A percentile compares a stretch with the other conserved stretches of the same genome.
Conservation (phyloP, 768 basidiomycete genomes). For the Cantharellus anzutake region DNA sequence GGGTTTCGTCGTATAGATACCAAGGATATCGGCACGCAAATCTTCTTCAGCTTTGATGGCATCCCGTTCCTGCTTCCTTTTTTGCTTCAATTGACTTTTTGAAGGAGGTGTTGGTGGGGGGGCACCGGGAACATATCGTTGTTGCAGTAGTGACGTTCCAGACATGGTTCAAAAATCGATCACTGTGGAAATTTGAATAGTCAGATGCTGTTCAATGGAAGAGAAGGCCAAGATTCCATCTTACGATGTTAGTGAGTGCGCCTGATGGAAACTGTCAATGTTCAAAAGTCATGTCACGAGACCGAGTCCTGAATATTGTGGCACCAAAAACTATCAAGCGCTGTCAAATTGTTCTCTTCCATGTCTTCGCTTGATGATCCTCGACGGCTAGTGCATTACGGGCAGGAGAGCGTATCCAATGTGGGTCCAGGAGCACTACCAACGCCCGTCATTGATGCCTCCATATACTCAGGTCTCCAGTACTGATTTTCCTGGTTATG, state of each 20-base stretch:
- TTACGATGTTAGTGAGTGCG: too few relatives aligned
- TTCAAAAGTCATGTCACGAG: too few relatives aligned
- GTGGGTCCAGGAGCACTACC: conserved; percentile 6
- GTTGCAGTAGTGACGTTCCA: too few relatives aligned
- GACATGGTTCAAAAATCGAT: too few relatives aligned
- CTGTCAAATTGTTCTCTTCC: too few relatives aligned
- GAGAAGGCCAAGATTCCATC: too few relatives aligned
- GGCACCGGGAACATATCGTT: conserved; percentile 42
- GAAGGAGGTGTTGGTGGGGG: conserved; percentile 43
- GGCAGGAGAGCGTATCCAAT: conserved; percentile 44
- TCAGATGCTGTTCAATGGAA: too few relatives aligned
- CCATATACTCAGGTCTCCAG: conserved; percentile 43
- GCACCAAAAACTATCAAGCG: too few relatives aligned
- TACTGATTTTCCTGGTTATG: conserved; percentile 81
- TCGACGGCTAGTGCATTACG: conserved; percentile 42
- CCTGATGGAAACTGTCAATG: too few relatives aligned
- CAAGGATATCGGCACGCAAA: conserved; percentile 32
- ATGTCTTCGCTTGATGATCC: conserved; percentile 16
- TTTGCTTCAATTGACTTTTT: conserved; percentile 42
- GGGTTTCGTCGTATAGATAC: conserved; percentile 27
- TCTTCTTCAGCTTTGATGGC: conserved; percentile 31
- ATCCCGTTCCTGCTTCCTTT: conserved; percentile 37
- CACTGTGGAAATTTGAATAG: too few relatives aligned
- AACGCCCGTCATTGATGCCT: not conserved
- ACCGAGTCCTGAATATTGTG: too few relatives aligned